phyloP scores from a whole-genome alignment of 805 yeast genomes.

The Huiozyma sinensis region DNA sequence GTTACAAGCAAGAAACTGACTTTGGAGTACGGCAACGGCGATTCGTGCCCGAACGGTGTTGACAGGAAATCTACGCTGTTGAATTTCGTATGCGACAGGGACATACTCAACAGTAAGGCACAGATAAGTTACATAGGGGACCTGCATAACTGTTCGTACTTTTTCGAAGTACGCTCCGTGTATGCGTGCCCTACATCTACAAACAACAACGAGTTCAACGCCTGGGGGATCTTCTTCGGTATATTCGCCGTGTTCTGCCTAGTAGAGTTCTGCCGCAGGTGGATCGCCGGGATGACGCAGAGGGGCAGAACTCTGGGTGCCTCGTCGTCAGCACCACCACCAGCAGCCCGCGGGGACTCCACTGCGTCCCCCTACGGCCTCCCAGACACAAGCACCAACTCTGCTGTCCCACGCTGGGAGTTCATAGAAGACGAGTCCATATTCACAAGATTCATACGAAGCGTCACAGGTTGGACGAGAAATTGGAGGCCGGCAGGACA shows the following conservation, averaged over 20 bases:
- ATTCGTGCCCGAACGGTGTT: conserved; percentile 45
- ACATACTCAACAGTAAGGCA: conserved; percentile 49
- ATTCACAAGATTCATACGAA: conserved; percentile 2
- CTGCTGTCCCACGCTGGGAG: conserved; percentile 19
- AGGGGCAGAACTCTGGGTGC: background rate
- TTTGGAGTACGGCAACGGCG: conserved; percentile 61
- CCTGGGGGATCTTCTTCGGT: conserved; percentile 52
- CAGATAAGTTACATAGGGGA: conserved; percentile 60
- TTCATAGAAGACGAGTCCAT: conserved; percentile 16
- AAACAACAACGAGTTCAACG: conserved; percentile 50
- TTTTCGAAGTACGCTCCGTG: conserved; percentile 74
- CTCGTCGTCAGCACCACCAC: background rate
- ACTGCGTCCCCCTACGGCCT: too few species aligned
- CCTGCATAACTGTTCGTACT: conserved; percentile 65
- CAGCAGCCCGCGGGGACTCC: background rate
- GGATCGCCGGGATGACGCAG: conserved; percentile 9
- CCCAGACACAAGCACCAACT: background rate
- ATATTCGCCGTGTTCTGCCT: conserved; percentile 35
- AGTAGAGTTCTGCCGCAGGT: conserved; percentile 32
- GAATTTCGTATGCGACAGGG: conserved; percentile 71
- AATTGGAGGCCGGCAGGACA: too few species aligned
- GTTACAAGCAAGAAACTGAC: conserved; percentile 40
- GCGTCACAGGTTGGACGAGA: background rate
- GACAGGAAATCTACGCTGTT: conserved; percentile 53
- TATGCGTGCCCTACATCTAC: conserved; percentile 80